Conservation (phyloP, 306 rosid species). For the Inga leiocalycina region DNA sequence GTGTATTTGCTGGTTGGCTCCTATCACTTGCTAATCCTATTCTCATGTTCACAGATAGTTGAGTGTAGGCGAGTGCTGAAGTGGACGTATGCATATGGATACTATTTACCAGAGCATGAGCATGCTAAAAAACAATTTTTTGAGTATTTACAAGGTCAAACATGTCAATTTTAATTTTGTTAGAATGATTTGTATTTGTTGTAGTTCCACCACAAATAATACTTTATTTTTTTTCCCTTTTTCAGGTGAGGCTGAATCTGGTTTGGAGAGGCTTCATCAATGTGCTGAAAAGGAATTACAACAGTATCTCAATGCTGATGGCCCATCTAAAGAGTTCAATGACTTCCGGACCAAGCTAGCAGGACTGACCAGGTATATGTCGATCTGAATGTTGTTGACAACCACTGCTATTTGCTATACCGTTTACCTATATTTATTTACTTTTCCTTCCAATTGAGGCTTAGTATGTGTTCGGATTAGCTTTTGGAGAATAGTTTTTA, state of each 20-base stretch:
- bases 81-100: conserved; percentile 99
- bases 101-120: conserved; percentile 79
- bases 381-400: conserved; percentile 4
- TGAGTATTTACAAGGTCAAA: conserved; percentile 79
- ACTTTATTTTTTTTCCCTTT: background rate
- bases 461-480: too few relatives aligned
- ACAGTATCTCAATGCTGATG: conserved; percentile 58
- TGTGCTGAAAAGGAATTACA: conserved; percentile 81
- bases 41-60: conserved; percentile 68
- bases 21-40: background rate
- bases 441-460: background rate
- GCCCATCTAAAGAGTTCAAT: conserved; percentile 64
- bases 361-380: conserved; percentile 66
- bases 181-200: conserved; percentile 22
- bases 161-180: conserved; percentile 19
- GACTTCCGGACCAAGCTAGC: conserved; percentile 79
- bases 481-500: too few relatives aligned
- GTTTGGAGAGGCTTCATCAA: conserved; percentile 82
- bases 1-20: background rate
- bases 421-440: background rate
- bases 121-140: conserved; percentile 74
- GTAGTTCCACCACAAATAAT: conserved; percentile 10
- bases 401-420: background rate
- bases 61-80: conserved; percentile 97
- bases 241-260: conserved; percentile 84